A percentile compares a stretch with the other conserved stretches of the same genome.
phyloP scores from a whole-genome alignment of 176 grass and related monocot species.

The Hordeum vulgare region MorexV3_pseudomolecules_assembly NC_058518.1:407298249-407298748 shows the following conservation, averaged over 20 bases:
- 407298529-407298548: background rate
- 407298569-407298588: background rate
- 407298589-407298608: background rate
- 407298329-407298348: background rate
- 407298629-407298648: too few species aligned
- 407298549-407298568: background rate
- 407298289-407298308: background rate
- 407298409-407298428: background rate
- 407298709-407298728: too few species aligned
- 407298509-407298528: background rate
- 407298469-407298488: background rate
- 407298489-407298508: background rate
- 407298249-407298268: slow-evolving; percentile 8
- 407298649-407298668: background rate
- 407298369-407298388: background rate
- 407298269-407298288: slow-evolving; percentile 11
- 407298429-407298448: background rate
- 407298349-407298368: background rate
- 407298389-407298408: background rate
- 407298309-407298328: slow-evolving; percentile 12
- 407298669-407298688: too few species aligned
- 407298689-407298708: too few species aligned
- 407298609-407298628: background rate
- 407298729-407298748: too few species aligned
- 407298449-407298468: background rate